These are phyloP conservation scores for Dactylorhiza incarnata DNA, from an alignment of 106 monocot species.

Conservation along the genomic window DNA sequence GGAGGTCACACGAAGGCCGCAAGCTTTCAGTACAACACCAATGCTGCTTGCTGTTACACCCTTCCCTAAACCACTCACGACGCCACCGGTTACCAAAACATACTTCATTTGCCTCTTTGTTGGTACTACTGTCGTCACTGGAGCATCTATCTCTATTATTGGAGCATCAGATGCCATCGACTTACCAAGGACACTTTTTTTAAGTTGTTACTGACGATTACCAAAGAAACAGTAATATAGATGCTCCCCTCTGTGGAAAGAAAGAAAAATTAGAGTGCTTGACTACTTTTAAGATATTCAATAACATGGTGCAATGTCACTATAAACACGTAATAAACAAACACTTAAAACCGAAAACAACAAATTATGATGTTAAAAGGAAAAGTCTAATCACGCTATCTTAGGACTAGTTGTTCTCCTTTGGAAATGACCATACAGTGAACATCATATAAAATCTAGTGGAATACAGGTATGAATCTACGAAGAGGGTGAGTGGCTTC, in stretches of 20 bases:
- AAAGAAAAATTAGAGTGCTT: neutral
- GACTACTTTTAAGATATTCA: neutral
- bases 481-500: neutral
- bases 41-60: conserved; percentile 91
- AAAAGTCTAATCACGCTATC: neutral
- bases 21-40: conserved; percentile 77
- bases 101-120: conserved; percentile 58
- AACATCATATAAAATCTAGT: neutral
- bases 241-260: neutral
- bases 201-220: neutral
- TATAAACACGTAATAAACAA: neutral
- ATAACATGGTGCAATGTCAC: neutral
- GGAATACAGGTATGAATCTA: no score
- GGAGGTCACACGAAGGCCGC: conserved; percentile 86
- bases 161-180: neutral
- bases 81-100: conserved; percentile 84
- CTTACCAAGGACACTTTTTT: neutral
- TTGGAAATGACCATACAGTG: neutral
- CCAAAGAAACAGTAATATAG: neutral
- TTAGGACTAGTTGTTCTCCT: neutral
- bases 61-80: conserved; percentile 89
- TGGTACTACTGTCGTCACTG: neutral
- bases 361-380: neutral
- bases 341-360: neutral
- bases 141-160: neutral